These are phyloP conservation scores for Barnettozyma siamensis DNA, from an alignment of 805 yeast genomes.

Conservation along the genomic window DNA sequence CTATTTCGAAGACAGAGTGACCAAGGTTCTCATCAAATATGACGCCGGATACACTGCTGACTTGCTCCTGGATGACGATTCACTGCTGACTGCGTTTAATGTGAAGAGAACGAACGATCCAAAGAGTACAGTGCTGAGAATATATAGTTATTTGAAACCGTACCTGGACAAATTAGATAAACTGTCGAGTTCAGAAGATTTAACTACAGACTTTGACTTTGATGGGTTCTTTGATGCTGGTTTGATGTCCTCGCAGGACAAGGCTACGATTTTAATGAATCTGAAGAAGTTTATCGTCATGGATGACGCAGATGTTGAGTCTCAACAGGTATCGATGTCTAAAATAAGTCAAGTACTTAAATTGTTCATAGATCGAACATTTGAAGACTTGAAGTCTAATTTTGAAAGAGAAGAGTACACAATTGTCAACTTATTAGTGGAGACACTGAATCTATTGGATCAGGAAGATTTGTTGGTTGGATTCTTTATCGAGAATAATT, in stretches of 20 bases:
- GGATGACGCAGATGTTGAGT: conserved; percentile 20
- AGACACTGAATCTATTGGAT: conserved; percentile 24
- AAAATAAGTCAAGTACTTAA: conserved; percentile 14
- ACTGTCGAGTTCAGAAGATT: conserved; percentile 1
- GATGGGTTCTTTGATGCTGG: conserved; percentile 13
- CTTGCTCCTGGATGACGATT: conserved; percentile 15
- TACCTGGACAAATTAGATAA: conserved; percentile 10
- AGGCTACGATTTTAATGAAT: conserved; percentile 19
- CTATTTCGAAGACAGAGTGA: conserved; percentile 15
- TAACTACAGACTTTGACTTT: conserved; percentile 8
- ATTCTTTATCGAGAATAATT: conserved; percentile 34
- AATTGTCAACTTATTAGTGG: conserved; percentile 19
- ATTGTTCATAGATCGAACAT: conserved; percentile 14
- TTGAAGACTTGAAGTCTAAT: conserved; percentile 18
- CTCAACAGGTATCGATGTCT: conserved; percentile 1
- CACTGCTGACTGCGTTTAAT: conserved; percentile 10
- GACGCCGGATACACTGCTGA: conserved; percentile 15
- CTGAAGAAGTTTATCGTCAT: conserved; percentile 14
- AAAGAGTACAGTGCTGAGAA: conserved; percentile 11
- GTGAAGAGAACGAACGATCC: conserved; percentile 19
- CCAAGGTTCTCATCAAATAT: conserved; percentile 10
- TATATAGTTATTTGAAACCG: conserved; percentile 9
- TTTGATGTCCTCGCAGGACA: conserved; percentile 20
- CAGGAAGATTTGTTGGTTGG: conserved; percentile 35
- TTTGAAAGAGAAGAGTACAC: conserved; percentile 19